Evolutionary conservation across 805 yeast species (phyloP).

Genomic region (Wickerhamiella bombiphila): DNA sequence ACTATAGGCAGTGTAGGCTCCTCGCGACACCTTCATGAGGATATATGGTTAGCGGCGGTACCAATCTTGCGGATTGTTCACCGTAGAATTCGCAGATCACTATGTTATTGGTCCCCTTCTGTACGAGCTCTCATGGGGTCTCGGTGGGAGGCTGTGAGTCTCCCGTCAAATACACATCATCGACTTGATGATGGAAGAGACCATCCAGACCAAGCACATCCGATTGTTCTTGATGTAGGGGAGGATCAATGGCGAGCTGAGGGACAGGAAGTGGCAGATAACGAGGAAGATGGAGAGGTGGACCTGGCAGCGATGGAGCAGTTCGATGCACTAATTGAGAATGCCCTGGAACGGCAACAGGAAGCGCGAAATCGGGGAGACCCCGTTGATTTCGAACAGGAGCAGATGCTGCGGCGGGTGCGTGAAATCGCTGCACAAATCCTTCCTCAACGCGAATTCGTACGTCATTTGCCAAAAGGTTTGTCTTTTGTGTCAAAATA

Average conservation of each 20-base stretch:
- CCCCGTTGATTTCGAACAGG: background rate
- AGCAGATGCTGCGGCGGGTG: background rate
- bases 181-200: too few relatives aligned
- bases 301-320: background rate
- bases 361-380: background rate
- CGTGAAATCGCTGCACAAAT: background rate
- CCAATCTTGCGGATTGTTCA: background rate
- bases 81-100: background rate
- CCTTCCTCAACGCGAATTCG: too few relatives aligned
- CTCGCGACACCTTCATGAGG: background rate
- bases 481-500: background rate
- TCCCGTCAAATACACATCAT: too few relatives aligned
- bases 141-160: background rate
- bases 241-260: background rate
- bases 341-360: background rate
- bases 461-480: background rate
- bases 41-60: background rate
- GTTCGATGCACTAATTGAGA: background rate
- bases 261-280: background rate
- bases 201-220: too few relatives aligned
- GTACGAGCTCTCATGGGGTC: background rate
- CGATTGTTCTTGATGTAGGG: background rate
- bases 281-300: background rate
- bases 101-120: background rate
- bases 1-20: background rate